Conservation (phyloP, 768 basidiomycete genomes). For the Exidia glandulosa region DNA sequence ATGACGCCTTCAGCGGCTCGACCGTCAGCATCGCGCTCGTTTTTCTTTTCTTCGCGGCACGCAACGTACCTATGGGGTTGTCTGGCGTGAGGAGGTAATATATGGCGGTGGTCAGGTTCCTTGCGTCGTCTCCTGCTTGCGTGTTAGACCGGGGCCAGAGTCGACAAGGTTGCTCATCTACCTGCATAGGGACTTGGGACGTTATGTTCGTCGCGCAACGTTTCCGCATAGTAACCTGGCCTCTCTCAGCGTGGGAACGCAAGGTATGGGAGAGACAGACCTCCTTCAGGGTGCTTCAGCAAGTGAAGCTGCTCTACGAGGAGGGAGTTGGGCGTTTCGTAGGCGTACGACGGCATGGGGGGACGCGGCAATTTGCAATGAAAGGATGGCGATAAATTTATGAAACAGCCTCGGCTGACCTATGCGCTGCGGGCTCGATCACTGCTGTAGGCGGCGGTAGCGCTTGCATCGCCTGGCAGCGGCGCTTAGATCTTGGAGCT, state of each 20-base stretch:
- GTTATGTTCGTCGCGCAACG: constrained; percentile 18
- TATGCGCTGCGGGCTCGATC: no score
- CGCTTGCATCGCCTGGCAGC: no score
- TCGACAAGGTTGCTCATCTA: constrained; percentile 1
- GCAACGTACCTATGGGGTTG: constrained; percentile 20
- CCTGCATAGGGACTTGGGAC: constrained; percentile 25
- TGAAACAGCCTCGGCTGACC: no score
- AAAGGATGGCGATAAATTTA: no score
- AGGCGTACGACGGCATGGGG: no score
- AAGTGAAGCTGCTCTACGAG: constrained; percentile 19
- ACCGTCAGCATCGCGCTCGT: no score
- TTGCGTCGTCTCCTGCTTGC: constrained; percentile 13
- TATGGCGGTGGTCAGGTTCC: constrained; percentile 33
- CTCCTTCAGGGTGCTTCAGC: constrained; percentile 19
- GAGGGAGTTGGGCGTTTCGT: constrained; percentile 17
- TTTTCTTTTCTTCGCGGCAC: not conserved
- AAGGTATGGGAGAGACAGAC: constrained; percentile 8
- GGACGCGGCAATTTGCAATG: not conserved
- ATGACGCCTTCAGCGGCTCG: constrained; percentile 12
- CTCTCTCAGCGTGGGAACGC: not conserved
- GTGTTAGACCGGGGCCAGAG: not conserved
- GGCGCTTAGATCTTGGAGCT: no score
- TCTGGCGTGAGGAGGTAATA: constrained; percentile 38
- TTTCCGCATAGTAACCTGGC: constrained; percentile 27
- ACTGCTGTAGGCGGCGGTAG: no score